Base-by-base conservation (phyloP, 805 yeast genomes). In the Cephaloascus fragrans region DNA sequence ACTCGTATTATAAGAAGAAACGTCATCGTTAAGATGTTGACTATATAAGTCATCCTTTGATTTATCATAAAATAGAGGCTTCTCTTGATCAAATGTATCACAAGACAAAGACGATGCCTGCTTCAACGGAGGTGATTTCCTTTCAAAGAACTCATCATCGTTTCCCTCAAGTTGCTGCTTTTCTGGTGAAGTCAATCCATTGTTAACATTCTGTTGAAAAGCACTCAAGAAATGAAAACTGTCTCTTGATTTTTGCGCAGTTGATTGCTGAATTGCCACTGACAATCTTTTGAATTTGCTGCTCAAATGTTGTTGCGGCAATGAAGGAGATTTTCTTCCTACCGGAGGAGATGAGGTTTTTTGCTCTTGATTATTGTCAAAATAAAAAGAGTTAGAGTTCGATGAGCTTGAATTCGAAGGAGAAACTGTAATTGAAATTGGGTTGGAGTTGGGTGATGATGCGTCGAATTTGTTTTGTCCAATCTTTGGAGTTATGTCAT, bases 181-280 rank as follows among this genome's bases (percentile, higher is more conserved):
- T 41, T 50, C 12, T 40, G 35, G 1, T 43, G 45, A 2, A 47
- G 41, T 4, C 50, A 23, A 18, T 53, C 53, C 18, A 14, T 31
- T 14, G n/a, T 59, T 55, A 15, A 62, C 61, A 41, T 67, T 66
- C 43, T 61, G 62, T 41, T 60, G 66, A 45, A 67, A 66, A 14
- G 55, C 47, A 36, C 47, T 54, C 54, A 64, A 60, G 42, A 67
- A 67, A 32, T 56, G 51, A 39, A 61, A 51, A 2, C 33, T 31
- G 15, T 31, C 33, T 31, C 33, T 31, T 31, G 71, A 65, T 41
- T 64, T 70, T n/a, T 58, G 58, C 3, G 71, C 59, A 1, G 65
- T 55, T 10, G 39, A 39, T 38, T 56, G 56, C 39, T 59, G 64
- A 19, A 67, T 46, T 1, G 71, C 63, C 36, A 53, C 42, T 1